A percentile compares a stretch with the other conserved stretches of the same genome.
These are phyloP conservation scores for Ophiocordyceps australis DNA, from an alignment of 2,329 filamentous ascomycete genomes.

Conservation along the genomic window DNA sequence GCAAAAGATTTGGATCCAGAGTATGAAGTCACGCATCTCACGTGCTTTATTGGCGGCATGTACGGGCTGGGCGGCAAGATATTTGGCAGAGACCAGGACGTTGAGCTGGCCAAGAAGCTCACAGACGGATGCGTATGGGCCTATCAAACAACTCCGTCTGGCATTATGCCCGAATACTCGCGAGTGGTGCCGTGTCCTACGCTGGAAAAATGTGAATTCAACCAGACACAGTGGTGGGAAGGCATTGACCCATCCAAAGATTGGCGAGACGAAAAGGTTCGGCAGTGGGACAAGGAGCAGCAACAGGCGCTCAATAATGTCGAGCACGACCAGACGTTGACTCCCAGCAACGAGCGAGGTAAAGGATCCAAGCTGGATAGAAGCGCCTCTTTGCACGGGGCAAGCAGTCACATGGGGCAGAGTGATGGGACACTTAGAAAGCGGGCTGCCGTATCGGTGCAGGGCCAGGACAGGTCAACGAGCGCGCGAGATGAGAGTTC, in stretches of 20 bases:
- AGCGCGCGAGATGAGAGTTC: constrained; percentile 8
- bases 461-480: constrained; percentile 4
- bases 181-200: constrained; percentile 25
- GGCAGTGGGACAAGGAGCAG: constrained; percentile 24
- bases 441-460: constrained; percentile 4
- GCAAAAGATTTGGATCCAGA: constrained; percentile 21
- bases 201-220: constrained; percentile 30
- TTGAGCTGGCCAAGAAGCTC: constrained; percentile 45
- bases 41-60: constrained; percentile 56
- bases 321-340: neutral
- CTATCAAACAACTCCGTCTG: constrained; percentile 38
- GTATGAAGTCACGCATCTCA: constrained; percentile 45
- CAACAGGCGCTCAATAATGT: neutral
- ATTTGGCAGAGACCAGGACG: constrained; percentile 36
- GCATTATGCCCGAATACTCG: constrained; percentile 46
- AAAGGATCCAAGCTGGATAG: neutral
- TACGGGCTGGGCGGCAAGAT: constrained; percentile 46
- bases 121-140: constrained; percentile 54
- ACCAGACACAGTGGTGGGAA: constrained; percentile 27
- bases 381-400: constrained; percentile 1
- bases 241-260: constrained; percentile 25
- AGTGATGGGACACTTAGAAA: too few species aligned
- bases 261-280: constrained; percentile 22
- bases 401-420: too few species aligned
- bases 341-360: neutral